Percentiles rank a stretch among this genome's conserved stretches.
phyloP scores from a whole-genome alignment of 2,329 filamentous ascomycete species.

The Trichoderma breve region DNA sequence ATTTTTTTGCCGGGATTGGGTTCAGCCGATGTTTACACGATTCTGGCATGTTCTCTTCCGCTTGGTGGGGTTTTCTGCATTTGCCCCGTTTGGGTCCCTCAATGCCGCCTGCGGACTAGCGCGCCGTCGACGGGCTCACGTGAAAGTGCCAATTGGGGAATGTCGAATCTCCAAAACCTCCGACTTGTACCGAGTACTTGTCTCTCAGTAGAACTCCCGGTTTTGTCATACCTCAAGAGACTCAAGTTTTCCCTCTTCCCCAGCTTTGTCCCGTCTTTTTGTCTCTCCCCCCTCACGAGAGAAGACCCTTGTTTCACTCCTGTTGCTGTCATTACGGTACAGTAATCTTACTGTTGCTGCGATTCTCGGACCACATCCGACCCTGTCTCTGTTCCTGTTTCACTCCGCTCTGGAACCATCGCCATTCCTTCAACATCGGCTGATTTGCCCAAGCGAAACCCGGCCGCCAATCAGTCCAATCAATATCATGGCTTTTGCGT shows the following conservation, averaged over 20 bases:
- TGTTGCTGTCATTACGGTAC: not conserved
- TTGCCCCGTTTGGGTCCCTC: conserved; percentile 10
- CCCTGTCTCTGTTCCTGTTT: not conserved
- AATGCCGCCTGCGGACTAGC: conserved; percentile 2
- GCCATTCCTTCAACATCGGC: conserved; percentile 9
- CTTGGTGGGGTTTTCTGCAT: conserved; percentile 5
- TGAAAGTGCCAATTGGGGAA: conserved; percentile 9
- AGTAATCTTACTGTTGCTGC: not conserved
- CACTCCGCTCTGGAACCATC: not conserved
- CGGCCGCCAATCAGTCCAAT: conserved; percentile 22
- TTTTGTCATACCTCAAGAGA: not conserved
- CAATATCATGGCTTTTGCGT: conserved; percentile 31
- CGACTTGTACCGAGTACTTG: conserved; percentile 7
- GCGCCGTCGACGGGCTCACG: not conserved
- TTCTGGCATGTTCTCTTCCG: conserved; percentile 12
- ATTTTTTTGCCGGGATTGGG: not conserved
- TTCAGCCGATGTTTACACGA: conserved; percentile 16
- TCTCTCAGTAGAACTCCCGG: not conserved
- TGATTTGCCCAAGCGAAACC: conserved; percentile 7
- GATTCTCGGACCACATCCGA: not conserved
- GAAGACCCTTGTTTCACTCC: not conserved
- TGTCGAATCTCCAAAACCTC: conserved; percentile 7
- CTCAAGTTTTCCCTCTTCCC: not conserved
- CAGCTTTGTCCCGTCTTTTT: conserved; percentile 4
- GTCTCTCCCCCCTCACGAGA: conserved; percentile 7